These are phyloP conservation scores for Ceratobasidium sp. DNA, from an alignment of 1,284 basidiomycete genomes.

Conservation along the genomic window DNA sequence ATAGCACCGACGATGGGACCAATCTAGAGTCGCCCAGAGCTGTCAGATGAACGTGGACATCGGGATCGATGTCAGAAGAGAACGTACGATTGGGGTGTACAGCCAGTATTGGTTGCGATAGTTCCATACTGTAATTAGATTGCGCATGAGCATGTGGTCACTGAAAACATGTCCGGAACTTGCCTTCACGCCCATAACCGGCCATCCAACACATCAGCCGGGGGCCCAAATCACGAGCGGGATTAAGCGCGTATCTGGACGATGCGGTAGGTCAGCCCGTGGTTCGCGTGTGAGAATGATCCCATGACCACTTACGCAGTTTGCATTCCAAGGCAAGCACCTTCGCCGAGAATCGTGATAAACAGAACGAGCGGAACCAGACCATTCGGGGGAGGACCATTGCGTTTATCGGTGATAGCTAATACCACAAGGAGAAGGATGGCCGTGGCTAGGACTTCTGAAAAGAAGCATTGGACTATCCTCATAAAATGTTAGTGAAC, in stretches of 20 bases:
- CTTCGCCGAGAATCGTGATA: slow-evolving; percentile 66
- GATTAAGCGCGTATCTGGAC: slow-evolving; percentile 65
- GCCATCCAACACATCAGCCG: slow-evolving; percentile 68
- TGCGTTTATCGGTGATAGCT: slow-evolving; percentile 60
- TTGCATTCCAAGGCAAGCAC: slow-evolving; percentile 65
- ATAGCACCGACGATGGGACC: slow-evolving; percentile 53
- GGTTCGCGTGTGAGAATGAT: neutral
- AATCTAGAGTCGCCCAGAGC: slow-evolving; percentile 45
- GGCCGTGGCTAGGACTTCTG: slow-evolving; percentile 67
- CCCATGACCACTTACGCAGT: slow-evolving; percentile 56
- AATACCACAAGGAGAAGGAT: slow-evolving; percentile 65
- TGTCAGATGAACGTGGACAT: slow-evolving; percentile 37
- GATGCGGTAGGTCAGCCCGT: slow-evolving; percentile 37
- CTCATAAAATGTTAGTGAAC: slow-evolving; percentile 63
- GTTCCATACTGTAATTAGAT: slow-evolving; percentile 35
- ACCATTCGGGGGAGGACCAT: slow-evolving; percentile 62
- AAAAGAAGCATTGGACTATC: slow-evolving; percentile 44
- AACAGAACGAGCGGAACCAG: slow-evolving; percentile 67
- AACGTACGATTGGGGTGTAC: slow-evolving; percentile 70
- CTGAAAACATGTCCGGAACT: slow-evolving; percentile 49
- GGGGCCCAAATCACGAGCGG: slow-evolving; percentile 72
- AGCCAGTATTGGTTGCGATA: slow-evolving; percentile 72
- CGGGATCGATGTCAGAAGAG: neutral
- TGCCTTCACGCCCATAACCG: slow-evolving; percentile 64
- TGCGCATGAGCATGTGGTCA: slow-evolving; percentile 46